These are phyloP conservation scores for Hypoxylon sp. DNA, from an alignment of 2,329 filamentous ascomycete genomes.

Conservation along the genomic window DNA sequence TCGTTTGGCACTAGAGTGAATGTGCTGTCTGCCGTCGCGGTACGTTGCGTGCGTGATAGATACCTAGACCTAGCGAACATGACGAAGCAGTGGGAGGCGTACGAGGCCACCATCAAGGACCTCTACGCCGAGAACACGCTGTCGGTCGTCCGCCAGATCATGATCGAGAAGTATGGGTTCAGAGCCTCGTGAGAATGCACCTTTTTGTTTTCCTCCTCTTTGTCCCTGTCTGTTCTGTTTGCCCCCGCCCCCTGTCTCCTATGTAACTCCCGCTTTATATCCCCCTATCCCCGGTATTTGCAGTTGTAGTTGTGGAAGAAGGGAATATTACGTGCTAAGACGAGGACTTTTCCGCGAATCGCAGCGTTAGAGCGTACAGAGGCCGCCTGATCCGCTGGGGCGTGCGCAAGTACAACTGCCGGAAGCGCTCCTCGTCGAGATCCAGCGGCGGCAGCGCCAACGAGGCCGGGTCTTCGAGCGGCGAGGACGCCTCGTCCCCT, in stretches of 20 bases:
- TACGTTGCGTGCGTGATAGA: background rate
- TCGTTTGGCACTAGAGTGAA: too few species aligned
- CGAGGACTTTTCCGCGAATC: constrained; percentile 33
- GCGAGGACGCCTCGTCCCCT: constrained; percentile 40
- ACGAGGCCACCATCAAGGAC: constrained; percentile 45
- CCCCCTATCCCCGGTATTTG: background rate
- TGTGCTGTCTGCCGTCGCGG: too few species aligned
- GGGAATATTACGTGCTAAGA: constrained; percentile 12
- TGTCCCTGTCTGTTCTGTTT: background rate
- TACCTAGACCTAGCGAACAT: constrained; percentile 34
- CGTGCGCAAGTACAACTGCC: constrained; percentile 62
- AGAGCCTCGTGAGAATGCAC: constrained; percentile 60
- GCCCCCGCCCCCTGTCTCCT: constrained; percentile 2
- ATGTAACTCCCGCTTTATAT: background rate
- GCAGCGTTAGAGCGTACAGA: constrained; percentile 60
- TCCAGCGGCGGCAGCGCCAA: constrained; percentile 10
- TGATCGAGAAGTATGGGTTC: constrained; percentile 49
- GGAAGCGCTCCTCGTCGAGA: constrained; percentile 29
- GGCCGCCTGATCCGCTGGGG: constrained; percentile 62
- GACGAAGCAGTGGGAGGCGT: constrained; percentile 47
- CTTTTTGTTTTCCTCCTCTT: constrained; percentile 16
- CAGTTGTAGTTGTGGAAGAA: background rate
- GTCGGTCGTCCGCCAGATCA: constrained; percentile 45
- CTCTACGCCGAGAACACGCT: constrained; percentile 48
- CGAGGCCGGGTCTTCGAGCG: constrained; percentile 30